These are phyloP conservation scores for Juglanconis oblonga DNA, from an alignment of 2,329 filamentous ascomycete species.

Conservation along the genomic window DNA sequence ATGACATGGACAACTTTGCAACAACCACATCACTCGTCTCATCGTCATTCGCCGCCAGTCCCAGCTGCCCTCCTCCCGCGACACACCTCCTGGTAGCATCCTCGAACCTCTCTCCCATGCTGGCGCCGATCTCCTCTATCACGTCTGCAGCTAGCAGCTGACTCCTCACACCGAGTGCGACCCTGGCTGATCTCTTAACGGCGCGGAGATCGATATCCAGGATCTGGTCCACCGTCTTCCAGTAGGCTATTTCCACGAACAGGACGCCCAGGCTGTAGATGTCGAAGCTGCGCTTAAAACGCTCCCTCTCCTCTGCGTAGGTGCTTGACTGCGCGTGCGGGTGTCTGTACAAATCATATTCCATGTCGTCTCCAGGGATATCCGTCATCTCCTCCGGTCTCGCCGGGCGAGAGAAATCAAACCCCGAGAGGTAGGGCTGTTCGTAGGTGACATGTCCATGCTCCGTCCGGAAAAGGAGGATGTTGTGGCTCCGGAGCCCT, in stretches of 20 bases:
- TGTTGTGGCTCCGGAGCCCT: constrained; percentile 37
- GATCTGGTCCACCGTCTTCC: constrained; percentile 24
- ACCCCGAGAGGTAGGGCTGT: constrained; percentile 36
- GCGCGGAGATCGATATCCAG: constrained; percentile 22
- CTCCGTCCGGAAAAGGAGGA: constrained; percentile 42
- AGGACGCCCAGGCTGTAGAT: constrained; percentile 48
- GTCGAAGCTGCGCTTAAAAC: constrained; percentile 38
- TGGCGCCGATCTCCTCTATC: constrained; percentile 24
- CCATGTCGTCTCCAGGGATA: constrained; percentile 34
- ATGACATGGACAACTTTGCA: constrained; percentile 35
- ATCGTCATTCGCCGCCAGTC: constrained; percentile 34
- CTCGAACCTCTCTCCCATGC: constrained; percentile 26
- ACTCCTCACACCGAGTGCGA: constrained; percentile 24
- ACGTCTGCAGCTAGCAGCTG: constrained; percentile 20
- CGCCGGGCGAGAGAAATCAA: constrained; percentile 39
- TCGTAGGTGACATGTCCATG: constrained; percentile 27
- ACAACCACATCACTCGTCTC: constrained; percentile 40
- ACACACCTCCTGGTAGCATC: constrained; percentile 24
- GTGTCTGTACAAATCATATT: constrained; percentile 43
- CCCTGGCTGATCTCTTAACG: constrained; percentile 20
- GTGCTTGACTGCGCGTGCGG: constrained; percentile 35
- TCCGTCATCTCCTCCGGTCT: constrained; percentile 34
- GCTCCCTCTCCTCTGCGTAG: constrained; percentile 33
- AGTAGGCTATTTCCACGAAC: constrained; percentile 43
- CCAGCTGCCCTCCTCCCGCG: constrained; percentile 31